phyloP scores from a whole-genome alignment of 2,329 filamentous ascomycete genomes.

The Pezicula rhizophila region DNA sequence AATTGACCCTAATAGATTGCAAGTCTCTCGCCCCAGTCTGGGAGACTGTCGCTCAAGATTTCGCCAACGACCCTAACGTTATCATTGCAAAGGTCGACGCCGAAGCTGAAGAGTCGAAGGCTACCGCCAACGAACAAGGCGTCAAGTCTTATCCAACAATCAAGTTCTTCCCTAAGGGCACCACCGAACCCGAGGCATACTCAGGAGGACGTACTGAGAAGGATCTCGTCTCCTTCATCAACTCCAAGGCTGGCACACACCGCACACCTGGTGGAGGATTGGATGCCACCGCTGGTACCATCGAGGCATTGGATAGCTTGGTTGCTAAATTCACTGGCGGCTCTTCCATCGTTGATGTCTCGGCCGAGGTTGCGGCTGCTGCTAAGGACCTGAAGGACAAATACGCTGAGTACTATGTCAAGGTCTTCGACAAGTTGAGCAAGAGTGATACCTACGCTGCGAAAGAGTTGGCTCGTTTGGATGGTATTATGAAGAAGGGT shows the following conservation, averaged over 20 bases:
- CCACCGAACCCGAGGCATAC: slow-evolving; percentile 66
- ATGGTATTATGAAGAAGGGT: slow-evolving; percentile 78
- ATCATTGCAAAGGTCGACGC: slow-evolving; percentile 93
- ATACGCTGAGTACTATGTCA: slow-evolving; percentile 91
- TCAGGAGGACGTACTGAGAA: slow-evolving; percentile 69
- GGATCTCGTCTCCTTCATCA: slow-evolving; percentile 74
- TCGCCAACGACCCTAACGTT: slow-evolving; percentile 69
- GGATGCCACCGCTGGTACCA: slow-evolving; percentile 71
- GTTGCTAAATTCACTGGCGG: slow-evolving; percentile 66
- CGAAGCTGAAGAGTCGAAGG: slow-evolving; percentile 80
- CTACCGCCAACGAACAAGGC: slow-evolving; percentile 66
- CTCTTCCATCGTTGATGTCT: slow-evolving; percentile 53
- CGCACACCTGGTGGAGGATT: slow-evolving; percentile 76
- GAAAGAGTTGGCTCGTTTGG: slow-evolving; percentile 80
- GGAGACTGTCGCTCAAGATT: slow-evolving; percentile 82
- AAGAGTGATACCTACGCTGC: slow-evolving; percentile 71
- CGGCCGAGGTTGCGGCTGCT: slow-evolving; percentile 66
- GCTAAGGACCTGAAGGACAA: slow-evolving; percentile 64
- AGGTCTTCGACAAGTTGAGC: slow-evolving; percentile 79
- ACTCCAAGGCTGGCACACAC: slow-evolving; percentile 83
- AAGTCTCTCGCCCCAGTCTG: slow-evolving; percentile 86
- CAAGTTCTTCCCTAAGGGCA: slow-evolving; percentile 91
- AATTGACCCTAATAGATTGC: slow-evolving; percentile 63
- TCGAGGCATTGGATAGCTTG: slow-evolving; percentile 70
- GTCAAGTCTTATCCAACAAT: slow-evolving; percentile 91